These are phyloP conservation scores for Aspergillus luchuensis DNA, from an alignment of 2,329 filamentous ascomycete species.

Conservation along the genomic window DNA sequence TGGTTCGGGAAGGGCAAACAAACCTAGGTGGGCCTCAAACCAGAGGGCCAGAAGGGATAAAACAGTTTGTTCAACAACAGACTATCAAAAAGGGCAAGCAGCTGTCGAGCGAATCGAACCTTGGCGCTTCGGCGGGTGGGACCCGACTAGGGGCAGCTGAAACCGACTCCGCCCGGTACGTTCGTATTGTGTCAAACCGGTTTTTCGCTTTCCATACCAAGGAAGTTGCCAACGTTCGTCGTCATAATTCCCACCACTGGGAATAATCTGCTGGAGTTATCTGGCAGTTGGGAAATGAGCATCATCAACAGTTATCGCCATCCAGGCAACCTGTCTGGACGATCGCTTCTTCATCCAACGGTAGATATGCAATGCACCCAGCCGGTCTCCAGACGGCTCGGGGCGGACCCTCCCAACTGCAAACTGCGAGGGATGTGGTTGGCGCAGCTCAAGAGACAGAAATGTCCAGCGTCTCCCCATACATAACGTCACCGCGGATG, in stretches of 20 bases:
- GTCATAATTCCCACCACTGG: neutral
- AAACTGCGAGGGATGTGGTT: neutral
- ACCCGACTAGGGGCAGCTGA: slow-evolving; percentile 2
- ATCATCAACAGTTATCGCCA: neutral
- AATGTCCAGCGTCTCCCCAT: slow-evolving; percentile 5
- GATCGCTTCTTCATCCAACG: neutral
- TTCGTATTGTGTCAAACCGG: neutral
- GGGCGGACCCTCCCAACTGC: slow-evolving; percentile 14
- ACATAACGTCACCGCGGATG: slow-evolving; percentile 8
- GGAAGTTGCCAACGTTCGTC: neutral
- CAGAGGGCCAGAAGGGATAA: neutral
- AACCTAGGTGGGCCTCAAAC: neutral
- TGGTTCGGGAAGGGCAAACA: neutral
- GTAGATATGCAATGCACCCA: neutral
- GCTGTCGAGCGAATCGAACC: slow-evolving; percentile 1
- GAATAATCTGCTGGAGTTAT: too few relatives aligned
- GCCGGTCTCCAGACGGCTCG: slow-evolving; percentile 12
- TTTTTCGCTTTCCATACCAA: slow-evolving; percentile 1
- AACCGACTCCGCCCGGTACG: neutral
- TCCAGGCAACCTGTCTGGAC: neutral
- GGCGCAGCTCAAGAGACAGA: neutral
- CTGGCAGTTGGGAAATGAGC: neutral
- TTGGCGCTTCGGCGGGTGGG: slow-evolving; percentile 1
- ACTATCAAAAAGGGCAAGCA: neutral
- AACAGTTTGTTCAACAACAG: neutral